A percentile compares a stretch with the other conserved stretches of the same genome.
phyloP scores from a whole-genome alignment of 768 basidiomycete species.

The Termitomyces sp. region DNA sequence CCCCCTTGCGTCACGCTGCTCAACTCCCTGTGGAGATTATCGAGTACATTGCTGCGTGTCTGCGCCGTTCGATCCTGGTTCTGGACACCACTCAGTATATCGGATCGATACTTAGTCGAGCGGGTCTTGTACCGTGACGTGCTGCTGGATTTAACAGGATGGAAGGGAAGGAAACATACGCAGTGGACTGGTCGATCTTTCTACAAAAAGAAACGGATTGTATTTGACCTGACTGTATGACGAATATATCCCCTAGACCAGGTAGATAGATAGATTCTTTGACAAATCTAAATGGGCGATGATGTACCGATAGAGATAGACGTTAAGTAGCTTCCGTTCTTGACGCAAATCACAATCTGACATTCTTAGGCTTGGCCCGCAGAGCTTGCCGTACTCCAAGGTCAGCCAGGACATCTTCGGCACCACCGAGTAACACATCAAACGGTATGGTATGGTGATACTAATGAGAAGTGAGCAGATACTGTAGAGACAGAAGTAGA shows the following conservation, averaged over 20 bases:
- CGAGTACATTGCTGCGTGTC: conserved; percentile 19
- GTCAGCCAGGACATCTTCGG: conserved; percentile 61
- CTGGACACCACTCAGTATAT: conserved; percentile 21
- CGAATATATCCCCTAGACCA: too few species aligned
- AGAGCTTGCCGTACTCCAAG: conserved; percentile 65
- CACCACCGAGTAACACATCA: conserved; percentile 69
- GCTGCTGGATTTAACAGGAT: conserved; percentile 23
- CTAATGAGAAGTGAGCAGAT: conserved; percentile 21
- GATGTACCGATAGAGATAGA: not conserved
- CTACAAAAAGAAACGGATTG: too few species aligned
- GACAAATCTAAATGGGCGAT: not conserved
- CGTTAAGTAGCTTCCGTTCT: not conserved
- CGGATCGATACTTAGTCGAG: conserved; percentile 20
- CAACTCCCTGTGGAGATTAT: conserved; percentile 23
- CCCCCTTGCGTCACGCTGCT: conserved; percentile 17
- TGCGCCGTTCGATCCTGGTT: conserved; percentile 14
- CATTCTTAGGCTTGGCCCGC: conserved; percentile 54
- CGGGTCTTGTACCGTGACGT: conserved; percentile 23
- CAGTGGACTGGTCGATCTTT: too few species aligned
- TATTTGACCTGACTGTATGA: too few species aligned
- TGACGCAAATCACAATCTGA: conserved; percentile 38
- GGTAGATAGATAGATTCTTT: not conserved
- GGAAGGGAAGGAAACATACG: conserved; percentile 25
- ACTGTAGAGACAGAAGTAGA: not conserved
- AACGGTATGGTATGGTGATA: conserved; percentile 65